Base-by-base conservation (phyloP, 176 grass and related monocot genomes). In the Oryza coarctata region DNA sequence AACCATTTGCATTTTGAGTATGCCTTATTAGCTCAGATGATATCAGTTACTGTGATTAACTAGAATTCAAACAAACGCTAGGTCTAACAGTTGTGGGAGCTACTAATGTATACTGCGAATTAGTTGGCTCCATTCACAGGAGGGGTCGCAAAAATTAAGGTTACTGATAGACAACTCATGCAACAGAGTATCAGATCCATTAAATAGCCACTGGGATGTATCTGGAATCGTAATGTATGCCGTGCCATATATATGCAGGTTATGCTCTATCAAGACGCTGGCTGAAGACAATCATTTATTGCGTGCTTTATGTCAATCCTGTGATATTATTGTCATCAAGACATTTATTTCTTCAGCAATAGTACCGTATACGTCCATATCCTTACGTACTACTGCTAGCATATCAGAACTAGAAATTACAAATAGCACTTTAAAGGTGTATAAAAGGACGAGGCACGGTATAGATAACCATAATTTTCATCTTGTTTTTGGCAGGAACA, bases 231-330 rank as follows among this genome's bases (percentile, higher is more conserved):
- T 13, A 74, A 45, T 66, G 44, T 10, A 58, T 77, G 75, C 36
- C 20, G 50, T 30, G 36, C 40, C 57, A 35, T 35, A 39, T 76
- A 35, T 35, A 39, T 76, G 77, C 41, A 34, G 40, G 62, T 29
- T 58, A 10, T 18, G 22, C 70, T 74, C 68, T 43, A 79, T 74
- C 87, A 69, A 25, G 64, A 52, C 87, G 87, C 82, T 89, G 82
- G 76, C 70, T 75, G 38, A 85, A 47, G 63, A 38, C 49, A 26
- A 22, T 12, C 26, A 81, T 81, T 89, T 75, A 89, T 89, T 71
- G 50, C 50, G 77, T 85, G 82, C 18, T 61, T 82, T 47, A 82
- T 86, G 33, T 9, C 55, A 47, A 66, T 38, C 71, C 65, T 33
- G 70, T 43, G 65, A 57, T 14, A 49, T 49, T 17, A 68, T 9